Conservation (phyloP, 805 yeast species). For the Saturnispora hagleri region DNA sequence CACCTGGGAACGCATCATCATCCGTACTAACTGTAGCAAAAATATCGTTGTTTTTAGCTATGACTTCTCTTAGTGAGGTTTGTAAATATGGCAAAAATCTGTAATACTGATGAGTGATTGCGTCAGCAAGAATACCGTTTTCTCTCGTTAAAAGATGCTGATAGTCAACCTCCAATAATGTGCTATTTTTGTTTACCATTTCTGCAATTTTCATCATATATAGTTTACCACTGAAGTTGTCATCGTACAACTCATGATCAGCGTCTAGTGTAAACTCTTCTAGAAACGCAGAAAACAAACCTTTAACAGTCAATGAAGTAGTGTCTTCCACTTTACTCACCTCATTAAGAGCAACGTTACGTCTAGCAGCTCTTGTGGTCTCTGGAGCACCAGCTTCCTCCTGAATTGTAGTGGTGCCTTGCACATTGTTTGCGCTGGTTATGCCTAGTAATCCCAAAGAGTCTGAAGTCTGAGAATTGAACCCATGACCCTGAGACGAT, state of each 20-base stretch:
- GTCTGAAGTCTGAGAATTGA: slow-evolving; percentile 10
- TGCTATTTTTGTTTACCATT: slow-evolving; percentile 65
- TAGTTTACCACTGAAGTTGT: slow-evolving; percentile 42
- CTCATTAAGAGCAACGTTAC: slow-evolving; percentile 51
- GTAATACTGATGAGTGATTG: slow-evolving; percentile 85
- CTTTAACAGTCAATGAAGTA: slow-evolving; percentile 90
- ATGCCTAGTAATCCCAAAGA: slow-evolving; percentile 9
- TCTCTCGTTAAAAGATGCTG: slow-evolving; percentile 66
- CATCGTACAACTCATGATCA: slow-evolving; percentile 26
- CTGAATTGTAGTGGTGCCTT: slow-evolving; percentile 1
- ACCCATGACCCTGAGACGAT: slow-evolving; percentile 10
- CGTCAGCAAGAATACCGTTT: slow-evolving; percentile 81
- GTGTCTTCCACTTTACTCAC: slow-evolving; percentile 84
- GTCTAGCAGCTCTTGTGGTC: slow-evolving; percentile 22
- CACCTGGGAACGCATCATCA: slow-evolving; percentile 39
- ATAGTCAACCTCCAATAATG: slow-evolving; percentile 79
- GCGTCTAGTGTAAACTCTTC: slow-evolving; percentile 46
- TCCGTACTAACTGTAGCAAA: slow-evolving; percentile 32
- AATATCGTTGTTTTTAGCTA: slow-evolving; percentile 68
- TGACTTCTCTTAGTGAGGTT: slow-evolving; percentile 62
- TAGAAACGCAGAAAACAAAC: slow-evolving; percentile 78
- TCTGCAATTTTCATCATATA: slow-evolving; percentile 76
- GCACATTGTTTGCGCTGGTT: slow-evolving; percentile 4
- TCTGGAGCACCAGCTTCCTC: slow-evolving; percentile 11
- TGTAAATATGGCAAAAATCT: slow-evolving; percentile 82